Percentiles rank a stretch among this genome's conserved stretches.
Evolutionary conservation across 2,329 filamentous ascomycete species (phyloP).

Genomic region (Ceratocystis albifundus): DNA sequence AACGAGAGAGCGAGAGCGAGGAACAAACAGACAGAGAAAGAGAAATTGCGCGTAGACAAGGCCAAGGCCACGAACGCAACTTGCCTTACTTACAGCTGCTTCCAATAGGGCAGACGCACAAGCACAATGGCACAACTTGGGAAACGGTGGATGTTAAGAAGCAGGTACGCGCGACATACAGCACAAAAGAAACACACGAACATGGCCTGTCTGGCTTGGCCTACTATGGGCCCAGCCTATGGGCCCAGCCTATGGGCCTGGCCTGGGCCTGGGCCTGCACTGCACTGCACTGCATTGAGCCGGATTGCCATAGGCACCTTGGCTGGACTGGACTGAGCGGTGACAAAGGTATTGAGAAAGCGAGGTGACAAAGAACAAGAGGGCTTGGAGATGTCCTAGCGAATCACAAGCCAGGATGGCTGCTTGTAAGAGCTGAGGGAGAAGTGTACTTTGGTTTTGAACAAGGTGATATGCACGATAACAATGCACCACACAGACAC

Average conservation of each 20-base stretch:
- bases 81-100: no score
- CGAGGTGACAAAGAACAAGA: neutral
- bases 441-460: neutral
- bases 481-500: constrained; percentile 5
- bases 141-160: neutral
- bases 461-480: neutral
- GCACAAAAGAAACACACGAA: neutral
- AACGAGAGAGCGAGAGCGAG: neutral
- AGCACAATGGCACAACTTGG: neutral
- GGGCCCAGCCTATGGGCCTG: no score
- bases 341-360: neutral
- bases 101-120: neutral
- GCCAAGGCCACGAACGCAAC: neutral
- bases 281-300: no score
- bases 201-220: no score
- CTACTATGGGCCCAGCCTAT: no score
- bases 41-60: no score
- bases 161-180: constrained; percentile 12
- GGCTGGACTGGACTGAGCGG: constrained; percentile 1
- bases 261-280: no score
- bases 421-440: neutral
- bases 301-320: no score
- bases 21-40: neutral
- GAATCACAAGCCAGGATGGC: neutral
- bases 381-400: neutral